A percentile compares a stretch with the other conserved stretches of the same genome.
These are phyloP conservation scores for Carex parvula DNA, from an alignment of 176 grass and related monocot species.

Conservation along the genomic window DNA sequence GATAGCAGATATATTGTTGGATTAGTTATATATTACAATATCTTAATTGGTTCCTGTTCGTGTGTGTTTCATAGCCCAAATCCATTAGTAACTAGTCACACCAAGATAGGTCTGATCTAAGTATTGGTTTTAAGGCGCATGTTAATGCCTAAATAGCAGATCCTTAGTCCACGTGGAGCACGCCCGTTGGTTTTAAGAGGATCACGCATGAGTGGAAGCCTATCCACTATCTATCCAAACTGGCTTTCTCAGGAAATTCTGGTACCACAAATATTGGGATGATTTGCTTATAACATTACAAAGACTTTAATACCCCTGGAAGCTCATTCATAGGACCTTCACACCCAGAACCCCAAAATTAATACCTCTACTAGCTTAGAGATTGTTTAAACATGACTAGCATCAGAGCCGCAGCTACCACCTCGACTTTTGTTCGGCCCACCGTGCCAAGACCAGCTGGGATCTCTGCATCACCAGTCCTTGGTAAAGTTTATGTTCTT, in stretches of 20 bases:
- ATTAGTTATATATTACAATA: too few relatives aligned
- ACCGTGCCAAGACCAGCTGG: constrained; percentile 25
- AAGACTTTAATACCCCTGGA: constrained; percentile 18
- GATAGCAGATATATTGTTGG: too few relatives aligned
- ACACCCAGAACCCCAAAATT: background rate
- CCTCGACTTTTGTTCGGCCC: constrained; percentile 42
- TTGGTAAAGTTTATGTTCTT: constrained; percentile 32
- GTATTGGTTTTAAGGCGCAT: background rate
- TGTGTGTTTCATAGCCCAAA: background rate
- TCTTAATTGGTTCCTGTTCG: background rate
- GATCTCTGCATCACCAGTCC: constrained; percentile 24
- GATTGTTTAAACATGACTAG: constrained; percentile 44
- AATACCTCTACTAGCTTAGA: constrained; percentile 1
- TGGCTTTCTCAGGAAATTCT: constrained; percentile 31
- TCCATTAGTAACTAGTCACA: background rate
- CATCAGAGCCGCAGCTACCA: constrained; percentile 49
- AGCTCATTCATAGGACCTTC: constrained; percentile 30
- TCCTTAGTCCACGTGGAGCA: constrained; percentile 37
- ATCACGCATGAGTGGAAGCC: constrained; percentile 41
- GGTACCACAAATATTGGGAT: constrained; percentile 29
- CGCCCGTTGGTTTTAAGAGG: constrained; percentile 32
- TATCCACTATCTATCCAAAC: constrained; percentile 52
- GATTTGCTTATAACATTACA: constrained; percentile 34
- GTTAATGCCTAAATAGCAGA: constrained; percentile 4
- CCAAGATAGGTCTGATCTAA: background rate